Conservation (phyloP, 2,329 filamentous ascomycete genomes). For the Biscogniauxia marginata region DNA sequence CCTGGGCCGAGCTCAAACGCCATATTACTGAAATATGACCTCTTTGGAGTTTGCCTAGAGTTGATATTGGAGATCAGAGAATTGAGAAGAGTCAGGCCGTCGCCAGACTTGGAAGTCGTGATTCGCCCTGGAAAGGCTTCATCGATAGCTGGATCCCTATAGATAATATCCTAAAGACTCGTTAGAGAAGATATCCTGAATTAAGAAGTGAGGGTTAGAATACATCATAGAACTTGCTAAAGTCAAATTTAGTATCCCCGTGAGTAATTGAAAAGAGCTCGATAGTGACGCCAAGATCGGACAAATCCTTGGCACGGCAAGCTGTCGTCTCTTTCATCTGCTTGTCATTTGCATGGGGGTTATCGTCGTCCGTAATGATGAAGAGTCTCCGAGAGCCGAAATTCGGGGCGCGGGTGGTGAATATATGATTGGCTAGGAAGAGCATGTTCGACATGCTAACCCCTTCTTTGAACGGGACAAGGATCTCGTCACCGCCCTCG, state of each 20-base stretch:
- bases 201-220: slow-evolving; percentile 20
- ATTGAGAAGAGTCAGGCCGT: slow-evolving; percentile 75
- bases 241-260: slow-evolving; percentile 69
- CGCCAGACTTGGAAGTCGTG: slow-evolving; percentile 64
- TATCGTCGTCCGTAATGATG: slow-evolving; percentile 91
- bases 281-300: slow-evolving; percentile 87
- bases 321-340: slow-evolving; percentile 71
- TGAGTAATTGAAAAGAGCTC: slow-evolving; percentile 89
- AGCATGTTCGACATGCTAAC: slow-evolving; percentile 85
- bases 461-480: slow-evolving; percentile 66
- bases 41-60: slow-evolving; percentile 82
- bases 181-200: slow-evolving; percentile 20
- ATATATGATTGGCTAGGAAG: slow-evolving; percentile 94
- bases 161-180: slow-evolving; percentile 74
- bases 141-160: slow-evolving; percentile 71
- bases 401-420: slow-evolving; percentile 91
- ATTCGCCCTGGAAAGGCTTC: slow-evolving; percentile 59
- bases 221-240: slow-evolving; percentile 89
- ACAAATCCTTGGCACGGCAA: slow-evolving; percentile 89
- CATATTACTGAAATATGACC: slow-evolving; percentile 83
- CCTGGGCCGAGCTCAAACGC: slow-evolving; percentile 83
- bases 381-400: slow-evolving; percentile 93
- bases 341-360: slow-evolving; percentile 75
- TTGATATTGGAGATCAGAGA: slow-evolving; percentile 85
- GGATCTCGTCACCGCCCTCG: slow-evolving; percentile 65